Conservation (phyloP, 2,329 filamentous ascomycete genomes). For the Fusarium verticillioides region DNA sequence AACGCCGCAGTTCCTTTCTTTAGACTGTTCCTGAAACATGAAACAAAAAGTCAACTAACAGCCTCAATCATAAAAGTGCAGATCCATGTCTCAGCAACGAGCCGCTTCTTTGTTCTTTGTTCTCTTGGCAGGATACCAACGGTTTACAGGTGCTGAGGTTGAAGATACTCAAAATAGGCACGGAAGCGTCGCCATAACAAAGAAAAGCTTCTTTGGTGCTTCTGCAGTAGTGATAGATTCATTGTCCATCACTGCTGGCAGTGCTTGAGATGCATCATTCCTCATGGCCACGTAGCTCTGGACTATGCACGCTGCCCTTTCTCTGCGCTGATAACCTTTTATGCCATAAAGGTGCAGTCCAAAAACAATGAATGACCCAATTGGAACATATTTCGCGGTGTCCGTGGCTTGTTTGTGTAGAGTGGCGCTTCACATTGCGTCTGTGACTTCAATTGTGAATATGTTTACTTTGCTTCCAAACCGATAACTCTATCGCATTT, state of each 20-base stretch:
- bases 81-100: neutral
- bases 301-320: neutral
- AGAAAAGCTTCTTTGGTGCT: neutral
- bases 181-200: neutral
- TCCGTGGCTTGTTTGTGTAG: neutral
- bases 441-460: neutral
- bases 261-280: neutral
- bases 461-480: neutral
- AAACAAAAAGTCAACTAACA: neutral
- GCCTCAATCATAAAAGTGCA: neutral
- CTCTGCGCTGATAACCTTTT: neutral
- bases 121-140: neutral
- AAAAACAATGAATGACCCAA: neutral
- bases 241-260: neutral
- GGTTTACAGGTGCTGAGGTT: neutral
- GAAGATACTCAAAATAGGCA: constrained; percentile 13
- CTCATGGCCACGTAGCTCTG: neutral
- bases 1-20: constrained; percentile 12
- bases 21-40: neutral
- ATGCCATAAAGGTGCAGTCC: neutral
- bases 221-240: neutral
- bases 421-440: neutral
- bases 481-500: neutral
- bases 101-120: constrained; percentile 31
- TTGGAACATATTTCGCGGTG: rapidly evolving